Base-by-base conservation (phyloP, 495 filamentous ascomycete species). In the Hypoxylon lienhwacheense region DNA sequence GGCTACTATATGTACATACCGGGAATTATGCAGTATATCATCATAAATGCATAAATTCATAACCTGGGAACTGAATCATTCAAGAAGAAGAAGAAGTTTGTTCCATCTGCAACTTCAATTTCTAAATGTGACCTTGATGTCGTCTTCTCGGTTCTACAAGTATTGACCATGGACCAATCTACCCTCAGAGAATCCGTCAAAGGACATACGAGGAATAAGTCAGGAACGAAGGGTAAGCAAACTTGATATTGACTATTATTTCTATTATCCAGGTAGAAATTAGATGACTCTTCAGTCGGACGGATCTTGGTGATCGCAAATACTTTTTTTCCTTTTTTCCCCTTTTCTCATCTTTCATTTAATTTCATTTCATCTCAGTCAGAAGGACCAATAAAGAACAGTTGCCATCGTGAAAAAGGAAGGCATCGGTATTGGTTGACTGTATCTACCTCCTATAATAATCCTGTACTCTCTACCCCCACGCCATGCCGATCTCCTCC, bases 191-290 rank as follows among this genome's bases (percentile, higher is more conserved):
- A 29, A 19, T 35, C 53, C 7, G 39, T 54, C 5, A 66, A 61
- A 19, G 72, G 73, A 2, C 73, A 77, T 28, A 47, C 58, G 4
- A 58, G 73, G 25, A 75, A 65, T 16, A 65, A 67, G 17, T 76
- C 73, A 5, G 72, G 66, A 4, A 63, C 71, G 1, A 75, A 67
- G 55, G 65, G 73, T 70, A 61, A 63, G 69, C 61, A 17, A 33
- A 37, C 15, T 28, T 40, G 21, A 6, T 3, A 5, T 10, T 41
- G 10, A 7, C 5, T 40, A 16, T 55, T 24, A 0, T 26, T 52
- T 21, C 28, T 33, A 34, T 17, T 39, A 5, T 16, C 28, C 4
- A 1, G 31, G 15, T 14, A 1, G 5, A 22, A 25, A 25, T 25
- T 7, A 0, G 5, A 22, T 25, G 7, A 11, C 21, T 10, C 11